Conservation (phyloP, 495 filamentous ascomycete species). For the Neurospora africana region DNA sequence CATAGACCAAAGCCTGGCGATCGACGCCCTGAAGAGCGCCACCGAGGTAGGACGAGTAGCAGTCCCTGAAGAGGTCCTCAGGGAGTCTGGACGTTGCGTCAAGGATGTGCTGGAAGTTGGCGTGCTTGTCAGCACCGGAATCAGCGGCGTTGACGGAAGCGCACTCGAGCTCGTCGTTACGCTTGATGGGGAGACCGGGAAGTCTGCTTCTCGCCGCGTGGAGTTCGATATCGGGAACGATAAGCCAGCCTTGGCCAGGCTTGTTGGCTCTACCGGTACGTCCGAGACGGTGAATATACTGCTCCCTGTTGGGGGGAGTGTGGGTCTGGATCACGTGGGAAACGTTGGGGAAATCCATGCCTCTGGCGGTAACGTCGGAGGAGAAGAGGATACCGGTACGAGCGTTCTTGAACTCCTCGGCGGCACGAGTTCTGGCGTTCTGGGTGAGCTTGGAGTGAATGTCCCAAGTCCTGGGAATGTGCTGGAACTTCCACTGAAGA, state of each 20-base stretch:
- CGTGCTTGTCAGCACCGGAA: constrained; percentile 20
- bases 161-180: constrained; percentile 33
- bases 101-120: constrained; percentile 29
- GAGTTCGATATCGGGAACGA: constrained; percentile 53
- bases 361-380: constrained; percentile 88
- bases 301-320: constrained; percentile 57
- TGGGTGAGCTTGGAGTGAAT: constrained; percentile 81
- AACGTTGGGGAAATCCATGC: constrained; percentile 95
- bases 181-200: constrained; percentile 52
- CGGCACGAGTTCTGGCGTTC: constrained; percentile 47
- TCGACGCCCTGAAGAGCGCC: constrained; percentile 24
- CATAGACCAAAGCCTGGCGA: constrained; percentile 32
- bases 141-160: constrained; percentile 42
- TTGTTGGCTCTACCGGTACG: constrained; percentile 62
- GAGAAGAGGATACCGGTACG: constrained; percentile 69
- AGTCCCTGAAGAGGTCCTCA: constrained; percentile 18
- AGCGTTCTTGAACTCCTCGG: constrained; percentile 57
- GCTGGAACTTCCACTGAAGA: constrained; percentile 26
- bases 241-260: constrained; percentile 68
- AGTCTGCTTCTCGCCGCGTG: constrained; percentile 40
- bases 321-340: constrained; percentile 83
- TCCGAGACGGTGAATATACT: constrained; percentile 85
- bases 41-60: constrained; percentile 43
- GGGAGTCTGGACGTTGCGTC: constrained; percentile 22
- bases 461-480: constrained; percentile 39